phyloP scores from a whole-genome alignment of 1,284 basidiomycete species.

The Cutaneotrichosporon sp. region DNA sequence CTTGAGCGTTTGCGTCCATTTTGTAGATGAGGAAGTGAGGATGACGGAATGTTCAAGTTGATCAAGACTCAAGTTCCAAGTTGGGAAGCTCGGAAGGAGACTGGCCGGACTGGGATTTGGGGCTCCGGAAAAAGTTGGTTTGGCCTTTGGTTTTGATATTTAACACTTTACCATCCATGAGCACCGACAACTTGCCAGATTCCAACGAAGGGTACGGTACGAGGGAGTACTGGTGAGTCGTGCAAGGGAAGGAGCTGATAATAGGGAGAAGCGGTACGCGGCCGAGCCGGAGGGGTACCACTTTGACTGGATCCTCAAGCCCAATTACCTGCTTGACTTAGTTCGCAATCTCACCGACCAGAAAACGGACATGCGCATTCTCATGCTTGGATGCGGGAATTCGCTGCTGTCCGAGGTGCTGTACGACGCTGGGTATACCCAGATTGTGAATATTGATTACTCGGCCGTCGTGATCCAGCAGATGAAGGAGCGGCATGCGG shows the following conservation, averaged over 20 bases:
- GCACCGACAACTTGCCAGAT: conserved; percentile 56
- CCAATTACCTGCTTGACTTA: conserved; percentile 48
- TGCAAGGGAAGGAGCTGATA: conserved; percentile 5
- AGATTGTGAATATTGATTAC: conserved; percentile 87
- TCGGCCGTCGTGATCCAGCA: conserved; percentile 75
- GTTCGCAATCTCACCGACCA: conserved; percentile 37
- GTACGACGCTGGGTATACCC: conserved; percentile 84
- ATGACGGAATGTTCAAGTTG: background rate
- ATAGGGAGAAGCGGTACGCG: conserved; percentile 65
- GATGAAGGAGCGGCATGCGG: conserved; percentile 66
- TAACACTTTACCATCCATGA: conserved; percentile 11
- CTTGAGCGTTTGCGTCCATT: conserved; percentile 49
- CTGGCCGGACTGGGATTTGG: background rate
- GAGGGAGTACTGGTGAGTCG: conserved; percentile 68
- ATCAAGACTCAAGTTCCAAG: background rate
- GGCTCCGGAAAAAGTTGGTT: conserved; percentile 1
- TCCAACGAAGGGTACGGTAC: conserved; percentile 74
- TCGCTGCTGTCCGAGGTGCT: conserved; percentile 65
- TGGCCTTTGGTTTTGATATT: background rate
- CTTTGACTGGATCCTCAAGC: conserved; percentile 67
- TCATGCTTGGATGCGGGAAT: conserved; percentile 91
- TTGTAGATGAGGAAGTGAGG: background rate
- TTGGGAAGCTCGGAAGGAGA: background rate
- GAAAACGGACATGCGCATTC: conserved; percentile 62
- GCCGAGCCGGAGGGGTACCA: conserved; percentile 61